A percentile compares a stretch with the other conserved stretches of the same genome.
Evolutionary conservation across 768 basidiomycete species (phyloP).

Genomic region (Termitomyces heimii): DNA sequence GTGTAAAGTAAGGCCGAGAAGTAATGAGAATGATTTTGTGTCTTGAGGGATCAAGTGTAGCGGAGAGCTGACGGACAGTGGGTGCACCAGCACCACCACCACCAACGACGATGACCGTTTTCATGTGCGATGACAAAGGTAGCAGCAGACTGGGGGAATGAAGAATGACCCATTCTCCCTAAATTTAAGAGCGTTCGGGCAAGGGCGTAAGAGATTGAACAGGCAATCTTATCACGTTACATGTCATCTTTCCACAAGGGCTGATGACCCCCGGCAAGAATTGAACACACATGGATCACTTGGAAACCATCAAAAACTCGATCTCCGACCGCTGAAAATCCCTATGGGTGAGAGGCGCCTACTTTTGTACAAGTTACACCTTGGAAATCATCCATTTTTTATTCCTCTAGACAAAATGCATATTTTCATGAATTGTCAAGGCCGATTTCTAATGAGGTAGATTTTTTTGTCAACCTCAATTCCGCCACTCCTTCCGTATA

Average conservation of each 20-base stretch:
- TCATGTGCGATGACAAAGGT: slow-evolving; percentile 5
- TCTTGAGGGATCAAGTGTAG: slow-evolving; percentile 37
- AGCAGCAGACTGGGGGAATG: neutral
- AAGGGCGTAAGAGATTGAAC: neutral
- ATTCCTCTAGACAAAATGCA: too few relatives aligned
- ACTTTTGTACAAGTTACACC: too few relatives aligned
- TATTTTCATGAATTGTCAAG: too few relatives aligned
- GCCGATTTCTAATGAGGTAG: too few relatives aligned
- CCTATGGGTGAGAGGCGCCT: too few relatives aligned
- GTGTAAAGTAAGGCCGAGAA: slow-evolving; percentile 41
- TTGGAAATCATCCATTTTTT: too few relatives aligned
- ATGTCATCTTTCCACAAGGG: neutral
- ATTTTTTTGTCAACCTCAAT: too few relatives aligned
- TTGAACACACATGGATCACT: too few relatives aligned
- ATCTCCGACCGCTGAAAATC: too few relatives aligned
- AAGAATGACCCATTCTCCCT: neutral
- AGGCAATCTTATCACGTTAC: neutral
- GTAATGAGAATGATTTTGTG: slow-evolving; percentile 53
- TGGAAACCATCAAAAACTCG: too few relatives aligned
- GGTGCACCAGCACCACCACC: slow-evolving; percentile 53
- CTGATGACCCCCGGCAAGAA: too few relatives aligned
- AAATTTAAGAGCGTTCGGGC: neutral
- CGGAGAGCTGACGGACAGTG: slow-evolving; percentile 41
- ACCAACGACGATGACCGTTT: slow-evolving; percentile 37
- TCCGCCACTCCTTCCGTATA: too few relatives aligned